Evolutionary conservation across 2,329 filamentous ascomycete genomes (phyloP), one percentile per base, ranked within the genome.

Genomic region (Curvularia sp.): DNA sequence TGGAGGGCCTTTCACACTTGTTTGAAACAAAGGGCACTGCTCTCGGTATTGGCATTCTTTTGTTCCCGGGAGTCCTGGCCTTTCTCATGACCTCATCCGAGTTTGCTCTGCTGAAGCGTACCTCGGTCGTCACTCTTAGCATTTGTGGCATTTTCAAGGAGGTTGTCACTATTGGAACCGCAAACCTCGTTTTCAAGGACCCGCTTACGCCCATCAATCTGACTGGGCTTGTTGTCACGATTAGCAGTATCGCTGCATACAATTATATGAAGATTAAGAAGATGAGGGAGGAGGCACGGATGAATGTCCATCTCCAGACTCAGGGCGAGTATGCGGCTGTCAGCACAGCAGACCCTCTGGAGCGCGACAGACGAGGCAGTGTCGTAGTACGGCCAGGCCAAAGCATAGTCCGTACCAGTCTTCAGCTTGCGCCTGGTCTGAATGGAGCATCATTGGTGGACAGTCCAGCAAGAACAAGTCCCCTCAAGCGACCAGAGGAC

Each of bases 61-160:
- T 99, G 2, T 97, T 97, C 78, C 95, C 95, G 0, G 95, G 95
- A 18, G 84, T 87, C 36, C 89, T 99, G 51, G 95, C 95, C 1
- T 99, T 99, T 76, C 86, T 93, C 62, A 99, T 99, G 95, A 98
- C 96, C 18, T 88, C 93, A 0, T 93, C 92, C 53, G 95, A 99
- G 78, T 99, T 98, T 75, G 94, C 95, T 52, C 86, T 99, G 61
- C 85, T 99, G 66, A 90, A 97, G 81, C 91, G 95, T 47, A 98
- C 94, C 0, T 96, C 91, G 1, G 95, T 99, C 52, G 95, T 99
- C 50, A 98, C 95, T 0, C 84, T 99, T 45, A 96, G 91, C 50
- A 97, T 99, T 68, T 96, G 93, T 62, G 95, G 95, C 60, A 98
- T 99, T 61, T 98, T 99, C 83, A 99, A 99, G 77, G 95, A 99